Conservation (phyloP, 345 rosid species). For the Populus nigra region DNA sequence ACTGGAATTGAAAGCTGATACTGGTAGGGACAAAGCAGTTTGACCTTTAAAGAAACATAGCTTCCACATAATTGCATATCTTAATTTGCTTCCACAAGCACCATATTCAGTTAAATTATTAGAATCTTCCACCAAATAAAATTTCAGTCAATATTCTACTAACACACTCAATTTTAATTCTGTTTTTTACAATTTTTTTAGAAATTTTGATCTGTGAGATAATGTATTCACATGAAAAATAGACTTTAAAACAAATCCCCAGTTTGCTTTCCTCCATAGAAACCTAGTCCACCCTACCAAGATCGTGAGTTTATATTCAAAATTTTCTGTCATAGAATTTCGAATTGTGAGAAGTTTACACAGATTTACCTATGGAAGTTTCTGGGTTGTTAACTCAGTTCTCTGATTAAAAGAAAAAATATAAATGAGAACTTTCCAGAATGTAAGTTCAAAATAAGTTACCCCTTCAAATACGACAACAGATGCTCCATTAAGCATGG, state of each 20-base stretch:
- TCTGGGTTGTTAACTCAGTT: not conserved
- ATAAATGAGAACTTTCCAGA: not conserved
- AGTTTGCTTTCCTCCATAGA: not conserved
- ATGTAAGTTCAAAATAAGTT: constrained; percentile 23
- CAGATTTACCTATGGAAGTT: not conserved
- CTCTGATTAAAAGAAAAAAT: constrained; percentile 4
- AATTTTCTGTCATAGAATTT: not conserved
- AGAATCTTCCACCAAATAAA: not conserved
- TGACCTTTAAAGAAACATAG: not conserved
- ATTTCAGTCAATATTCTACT: not conserved
- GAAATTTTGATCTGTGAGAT: not conserved
- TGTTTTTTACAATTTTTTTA: not conserved
- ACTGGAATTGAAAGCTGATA: not conserved
- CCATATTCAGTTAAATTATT: not conserved
- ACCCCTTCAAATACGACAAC: constrained; percentile 90
- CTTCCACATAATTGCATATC: not conserved
- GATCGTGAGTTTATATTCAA: not conserved
- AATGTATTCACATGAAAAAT: not conserved
- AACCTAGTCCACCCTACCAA: not conserved
- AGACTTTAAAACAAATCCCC: not conserved
- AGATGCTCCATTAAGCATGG: constrained; percentile 93
- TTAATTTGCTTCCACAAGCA: not conserved
- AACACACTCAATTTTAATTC: not conserved
- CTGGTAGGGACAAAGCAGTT: not conserved
- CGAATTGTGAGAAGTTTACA: not conserved